Evolutionary conservation across 2,329 filamentous ascomycete genomes (phyloP).

Genomic region (Colletotrichum melonis): DNA sequence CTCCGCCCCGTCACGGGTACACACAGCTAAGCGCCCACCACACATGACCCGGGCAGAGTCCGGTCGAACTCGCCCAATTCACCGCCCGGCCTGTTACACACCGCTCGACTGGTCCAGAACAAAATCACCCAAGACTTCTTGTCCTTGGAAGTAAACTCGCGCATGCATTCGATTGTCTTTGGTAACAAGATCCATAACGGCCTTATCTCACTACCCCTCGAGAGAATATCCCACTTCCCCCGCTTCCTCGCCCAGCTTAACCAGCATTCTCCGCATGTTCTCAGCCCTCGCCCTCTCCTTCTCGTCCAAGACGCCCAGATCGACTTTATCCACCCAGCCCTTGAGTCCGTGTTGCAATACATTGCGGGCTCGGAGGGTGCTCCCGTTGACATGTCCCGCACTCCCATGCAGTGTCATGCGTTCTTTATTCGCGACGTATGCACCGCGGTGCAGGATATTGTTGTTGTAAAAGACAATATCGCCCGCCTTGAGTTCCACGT

Average conservation of each 20-base stretch:
- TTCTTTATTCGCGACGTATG: slow-evolving; percentile 69
- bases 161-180: not conserved
- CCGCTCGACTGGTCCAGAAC: slow-evolving; percentile 12
- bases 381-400: slow-evolving; percentile 70
- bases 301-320: slow-evolving; percentile 62
- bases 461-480: slow-evolving; percentile 92
- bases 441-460: slow-evolving; percentile 83
- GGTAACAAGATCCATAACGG: slow-evolving; percentile 4
- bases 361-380: slow-evolving; percentile 71
- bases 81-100: slow-evolving; percentile 28
- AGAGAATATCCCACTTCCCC: slow-evolving; percentile 74
- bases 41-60: slow-evolving; percentile 11
- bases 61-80: slow-evolving; percentile 14
- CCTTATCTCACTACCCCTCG: slow-evolving; percentile 46
- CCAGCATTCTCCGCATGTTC: slow-evolving; percentile 71
- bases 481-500: slow-evolving; percentile 76
- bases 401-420: slow-evolving; percentile 79
- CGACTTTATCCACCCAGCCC: slow-evolving; percentile 70
- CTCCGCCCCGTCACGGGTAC: slow-evolving; percentile 7
- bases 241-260: slow-evolving; percentile 70
- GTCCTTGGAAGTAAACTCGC: slow-evolving; percentile 12
- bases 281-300: slow-evolving; percentile 63
- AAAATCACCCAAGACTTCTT: slow-evolving; percentile 4
- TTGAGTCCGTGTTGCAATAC: slow-evolving; percentile 81
- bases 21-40: slow-evolving; percentile 10